These are phyloP conservation scores for Batkoa obscura DNA, from an alignment of 371 early-diverging fungal genomes.

Conservation along the genomic window DNA sequence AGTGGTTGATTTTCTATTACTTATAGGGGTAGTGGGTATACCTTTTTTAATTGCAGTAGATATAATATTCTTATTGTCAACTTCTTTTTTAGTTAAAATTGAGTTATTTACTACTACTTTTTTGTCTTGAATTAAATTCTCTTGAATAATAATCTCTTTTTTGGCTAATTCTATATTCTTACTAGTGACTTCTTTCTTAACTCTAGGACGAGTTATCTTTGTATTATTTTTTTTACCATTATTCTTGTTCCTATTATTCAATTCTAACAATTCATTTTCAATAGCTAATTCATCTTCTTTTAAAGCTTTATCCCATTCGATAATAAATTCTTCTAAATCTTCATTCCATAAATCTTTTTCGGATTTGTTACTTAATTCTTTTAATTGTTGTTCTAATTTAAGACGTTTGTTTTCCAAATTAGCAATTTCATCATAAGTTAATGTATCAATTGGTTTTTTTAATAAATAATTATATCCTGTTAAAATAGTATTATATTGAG, in stretches of 20 bases:
- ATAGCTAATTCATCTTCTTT: background rate
- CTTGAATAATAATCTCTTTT: too few relatives aligned
- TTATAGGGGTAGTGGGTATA: too few relatives aligned
- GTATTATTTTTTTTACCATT: background rate
- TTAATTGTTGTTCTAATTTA: constrained; percentile 47
- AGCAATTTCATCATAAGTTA: constrained; percentile 82
- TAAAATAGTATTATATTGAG: constrained; percentile 13
- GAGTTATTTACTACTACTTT: too few relatives aligned
- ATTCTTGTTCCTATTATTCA: background rate
- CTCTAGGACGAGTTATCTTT: background rate
- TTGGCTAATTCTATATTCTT: background rate
- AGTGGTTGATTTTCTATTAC: too few relatives aligned
- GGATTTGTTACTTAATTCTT: constrained; percentile 39
- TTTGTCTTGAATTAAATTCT: too few relatives aligned
- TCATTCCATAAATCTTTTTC: constrained; percentile 76
- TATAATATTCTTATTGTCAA: too few relatives aligned
- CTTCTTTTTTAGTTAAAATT: too few relatives aligned
- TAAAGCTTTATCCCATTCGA: background rate
- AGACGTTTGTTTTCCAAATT: constrained; percentile 55
- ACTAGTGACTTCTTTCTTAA: background rate
- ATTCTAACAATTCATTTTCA: background rate
- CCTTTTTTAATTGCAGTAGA: too few relatives aligned
- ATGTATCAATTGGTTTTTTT: constrained; percentile 77
- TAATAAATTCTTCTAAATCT: constrained; percentile 54
- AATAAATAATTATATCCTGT: constrained; percentile 88